phyloP scores from a whole-genome alignment of 345 rosid genomes.

The Excoecaria cochinchinensis region DNA sequence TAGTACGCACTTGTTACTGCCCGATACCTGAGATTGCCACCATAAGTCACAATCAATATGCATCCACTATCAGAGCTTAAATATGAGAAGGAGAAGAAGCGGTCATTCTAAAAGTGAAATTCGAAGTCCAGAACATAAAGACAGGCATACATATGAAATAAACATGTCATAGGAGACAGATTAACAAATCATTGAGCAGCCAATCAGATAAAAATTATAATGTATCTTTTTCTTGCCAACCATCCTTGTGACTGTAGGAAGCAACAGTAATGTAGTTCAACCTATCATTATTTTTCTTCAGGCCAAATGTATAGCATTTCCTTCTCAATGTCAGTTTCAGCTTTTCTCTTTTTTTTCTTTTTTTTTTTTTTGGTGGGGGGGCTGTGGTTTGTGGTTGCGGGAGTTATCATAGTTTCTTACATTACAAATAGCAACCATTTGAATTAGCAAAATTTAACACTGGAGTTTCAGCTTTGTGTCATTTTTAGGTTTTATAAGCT shows the following conservation, averaged over 20 bases:
- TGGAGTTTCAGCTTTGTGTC: neutral
- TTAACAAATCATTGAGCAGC: neutral
- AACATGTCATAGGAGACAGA: neutral
- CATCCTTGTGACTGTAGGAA: neutral
- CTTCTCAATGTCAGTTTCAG: neutral
- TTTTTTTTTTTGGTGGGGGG: no score
- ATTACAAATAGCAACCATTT: neutral
- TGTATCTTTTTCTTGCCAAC: neutral
- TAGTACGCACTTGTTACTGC: constrained; percentile 72
- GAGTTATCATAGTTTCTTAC: neutral
- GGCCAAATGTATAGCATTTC: neutral
- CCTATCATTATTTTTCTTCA: neutral
- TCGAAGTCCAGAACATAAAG: neutral
- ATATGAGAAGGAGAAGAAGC: neutral
- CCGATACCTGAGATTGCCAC: constrained; percentile 43
- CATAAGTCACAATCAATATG: constrained; percentile 6
- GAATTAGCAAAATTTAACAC: neutral
- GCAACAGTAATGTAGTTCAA: neutral
- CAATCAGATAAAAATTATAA: neutral
- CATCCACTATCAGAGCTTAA: neutral
- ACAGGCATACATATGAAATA: neutral
- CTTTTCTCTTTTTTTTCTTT: neutral
- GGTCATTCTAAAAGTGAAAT: neutral
- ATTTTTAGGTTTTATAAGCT: neutral
- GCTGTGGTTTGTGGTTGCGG: no score